Evolutionary conservation across 23 red algal species (phyloP).

Genomic region (Gracilaria vermiculophylla): DNA sequence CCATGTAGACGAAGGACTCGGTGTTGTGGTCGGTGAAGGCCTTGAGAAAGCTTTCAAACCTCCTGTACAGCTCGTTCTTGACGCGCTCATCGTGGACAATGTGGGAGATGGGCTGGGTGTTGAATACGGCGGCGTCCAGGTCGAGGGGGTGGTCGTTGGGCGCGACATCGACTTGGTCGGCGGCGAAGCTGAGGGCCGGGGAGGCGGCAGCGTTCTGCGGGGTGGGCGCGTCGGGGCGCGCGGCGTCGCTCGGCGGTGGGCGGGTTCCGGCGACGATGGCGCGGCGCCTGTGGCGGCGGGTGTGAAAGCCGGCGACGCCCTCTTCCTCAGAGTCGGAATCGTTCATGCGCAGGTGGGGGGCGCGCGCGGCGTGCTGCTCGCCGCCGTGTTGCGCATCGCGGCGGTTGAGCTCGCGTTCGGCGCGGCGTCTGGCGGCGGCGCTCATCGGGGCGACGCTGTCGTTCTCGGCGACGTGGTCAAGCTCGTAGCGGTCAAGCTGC

Average conservation of each 20-base stretch:
- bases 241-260: neutral
- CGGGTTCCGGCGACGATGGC: constrained; percentile 36
- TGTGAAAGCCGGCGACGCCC: constrained; percentile 14
- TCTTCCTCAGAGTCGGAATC: constrained; percentile 63
- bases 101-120: constrained; percentile 45
- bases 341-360: neutral
- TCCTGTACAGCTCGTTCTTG: constrained; percentile 60
- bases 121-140: constrained; percentile 60
- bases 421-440: constrained; percentile 62
- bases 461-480: constrained; percentile 84
- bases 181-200: constrained; percentile 30
- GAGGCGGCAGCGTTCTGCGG: neutral
- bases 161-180: constrained; percentile 31
- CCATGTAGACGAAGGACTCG: constrained; percentile 75
- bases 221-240: neutral
- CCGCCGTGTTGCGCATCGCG: constrained; percentile 9
- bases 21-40: constrained; percentile 73
- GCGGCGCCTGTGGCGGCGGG: constrained; percentile 20
- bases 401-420: constrained; percentile 65
- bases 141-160: constrained; percentile 50
- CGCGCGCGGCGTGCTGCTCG: neutral
- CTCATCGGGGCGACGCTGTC: constrained; percentile 61
- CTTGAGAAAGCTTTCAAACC: constrained; percentile 78
- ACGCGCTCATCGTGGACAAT: constrained; percentile 65
- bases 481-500: constrained; percentile 86